Evolutionary conservation across 345 rosid genomes (phyloP).

Genomic region (Pelargonium nanum): DNA sequence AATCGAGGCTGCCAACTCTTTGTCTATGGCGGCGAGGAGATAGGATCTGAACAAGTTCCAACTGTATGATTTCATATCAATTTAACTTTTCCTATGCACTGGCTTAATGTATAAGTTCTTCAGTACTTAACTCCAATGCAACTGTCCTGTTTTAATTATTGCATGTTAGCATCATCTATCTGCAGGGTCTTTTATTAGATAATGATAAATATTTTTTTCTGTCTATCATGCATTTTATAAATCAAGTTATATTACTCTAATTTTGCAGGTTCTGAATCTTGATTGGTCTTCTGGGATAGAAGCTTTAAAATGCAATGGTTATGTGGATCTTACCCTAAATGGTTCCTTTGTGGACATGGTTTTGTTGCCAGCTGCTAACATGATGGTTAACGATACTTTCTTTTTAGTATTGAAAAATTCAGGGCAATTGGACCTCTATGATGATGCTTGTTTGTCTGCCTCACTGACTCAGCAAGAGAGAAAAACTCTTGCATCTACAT

Average conservation of each 20-base stretch:
- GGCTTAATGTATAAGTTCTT: neutral
- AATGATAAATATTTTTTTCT: neutral
- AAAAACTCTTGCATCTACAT: conserved; percentile 30
- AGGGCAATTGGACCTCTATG: conserved; percentile 62
- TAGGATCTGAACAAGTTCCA: conserved; percentile 77
- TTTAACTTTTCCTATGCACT: conserved; percentile 5
- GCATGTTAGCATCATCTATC: neutral
- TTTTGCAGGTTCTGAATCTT: conserved; percentile 52
- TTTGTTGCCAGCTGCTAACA: conserved; percentile 41
- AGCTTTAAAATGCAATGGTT: conserved; percentile 49
- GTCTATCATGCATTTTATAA: neutral
- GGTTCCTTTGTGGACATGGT: conserved; percentile 84
- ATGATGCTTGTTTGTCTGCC: conserved; percentile 41
- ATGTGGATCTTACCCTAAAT: conserved; percentile 51
- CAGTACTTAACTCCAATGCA: neutral
- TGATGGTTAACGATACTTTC: conserved; percentile 19
- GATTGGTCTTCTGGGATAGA: conserved; percentile 65
- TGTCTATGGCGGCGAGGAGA: conserved; percentile 76
- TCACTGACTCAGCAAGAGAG: conserved; percentile 38
- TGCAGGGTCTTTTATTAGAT: neutral
- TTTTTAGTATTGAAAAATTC: conserved; percentile 59
- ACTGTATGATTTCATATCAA: conserved; percentile 36
- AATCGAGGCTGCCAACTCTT: conserved; percentile 53
- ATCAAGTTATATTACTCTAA: conserved; percentile 5
- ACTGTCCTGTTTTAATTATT: neutral